Conservation (phyloP, 2,329 filamentous ascomycete genomes). For the Atkinsonella texensis region DNA sequence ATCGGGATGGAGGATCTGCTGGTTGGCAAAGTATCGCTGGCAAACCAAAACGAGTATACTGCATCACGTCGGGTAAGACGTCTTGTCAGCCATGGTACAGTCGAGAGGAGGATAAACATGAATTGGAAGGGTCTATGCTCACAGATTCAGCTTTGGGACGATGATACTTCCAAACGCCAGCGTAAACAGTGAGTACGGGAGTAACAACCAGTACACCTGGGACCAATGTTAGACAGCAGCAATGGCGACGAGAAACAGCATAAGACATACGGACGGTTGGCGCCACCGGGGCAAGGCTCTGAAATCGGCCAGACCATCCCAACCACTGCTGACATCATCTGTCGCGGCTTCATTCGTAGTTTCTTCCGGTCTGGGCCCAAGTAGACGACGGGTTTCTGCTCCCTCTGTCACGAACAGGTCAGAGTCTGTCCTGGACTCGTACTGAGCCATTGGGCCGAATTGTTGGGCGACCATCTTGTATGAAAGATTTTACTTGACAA, state of each 20-base stretch:
- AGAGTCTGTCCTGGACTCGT: not conserved
- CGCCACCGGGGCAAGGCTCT: conserved; percentile 49
- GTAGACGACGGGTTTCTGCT: conserved; percentile 5
- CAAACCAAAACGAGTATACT: conserved; percentile 74
- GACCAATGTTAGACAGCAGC: conserved; percentile 10
- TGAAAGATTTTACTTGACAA: not conserved
- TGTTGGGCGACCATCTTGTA: not conserved
- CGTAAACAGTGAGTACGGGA: conserved; percentile 69
- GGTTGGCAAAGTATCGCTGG: conserved; percentile 65
- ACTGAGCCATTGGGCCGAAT: not conserved
- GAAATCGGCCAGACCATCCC: conserved; percentile 46
- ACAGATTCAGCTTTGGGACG: conserved; percentile 78
- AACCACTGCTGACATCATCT: conserved; percentile 18
- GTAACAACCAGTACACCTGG: conserved; percentile 73
- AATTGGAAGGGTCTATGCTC: conserved; percentile 14
- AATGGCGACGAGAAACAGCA: conserved; percentile 12
- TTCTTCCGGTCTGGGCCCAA: not conserved
- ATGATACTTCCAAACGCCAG: conserved; percentile 76
- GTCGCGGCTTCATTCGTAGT: conserved; percentile 1
- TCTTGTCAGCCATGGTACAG: not conserved
- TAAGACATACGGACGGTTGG: conserved; percentile 40
- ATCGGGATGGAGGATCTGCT: conserved; percentile 42
- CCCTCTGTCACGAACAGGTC: not conserved
- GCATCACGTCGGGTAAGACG: not conserved
- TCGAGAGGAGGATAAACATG: not conserved